These are phyloP conservation scores for Tolypocladium tropicale DNA, from an alignment of 2,329 filamentous ascomycete species.

Conservation along the genomic window DNA sequence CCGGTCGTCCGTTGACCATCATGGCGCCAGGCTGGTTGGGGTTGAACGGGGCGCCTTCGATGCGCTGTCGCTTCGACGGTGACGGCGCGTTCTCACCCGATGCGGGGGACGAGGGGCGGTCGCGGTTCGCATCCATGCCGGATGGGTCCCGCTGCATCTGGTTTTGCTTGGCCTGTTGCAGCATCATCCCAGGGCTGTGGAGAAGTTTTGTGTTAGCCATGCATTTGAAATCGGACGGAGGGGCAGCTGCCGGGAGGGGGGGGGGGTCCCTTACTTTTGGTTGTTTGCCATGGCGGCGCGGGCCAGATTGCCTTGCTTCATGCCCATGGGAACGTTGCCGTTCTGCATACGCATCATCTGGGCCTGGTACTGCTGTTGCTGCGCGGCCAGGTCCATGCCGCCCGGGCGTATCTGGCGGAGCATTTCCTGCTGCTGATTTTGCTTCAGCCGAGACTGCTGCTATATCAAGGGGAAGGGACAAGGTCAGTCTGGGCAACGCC, in stretches of 20 bases:
- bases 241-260: too few relatives aligned
- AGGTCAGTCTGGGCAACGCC: conserved; percentile 1
- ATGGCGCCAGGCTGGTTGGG: conserved; percentile 54
- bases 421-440: conserved; percentile 68
- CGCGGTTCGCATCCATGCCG: conserved; percentile 74
- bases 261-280: conserved; percentile 62
- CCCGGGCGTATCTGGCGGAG: conserved; percentile 57
- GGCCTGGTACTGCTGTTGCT: conserved; percentile 46
- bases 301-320: conserved; percentile 53
- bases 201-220: neutral
- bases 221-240: neutral
- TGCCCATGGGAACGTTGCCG: conserved; percentile 45
- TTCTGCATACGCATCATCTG: conserved; percentile 62
- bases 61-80: conserved; percentile 78
- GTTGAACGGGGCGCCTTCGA: conserved; percentile 63
- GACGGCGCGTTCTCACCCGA: conserved; percentile 83
- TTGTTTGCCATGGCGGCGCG: conserved; percentile 73
- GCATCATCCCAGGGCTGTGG: conserved; percentile 58
- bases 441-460: conserved; percentile 61
- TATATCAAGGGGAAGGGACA: conserved; percentile 16
- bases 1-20: conserved; percentile 64
- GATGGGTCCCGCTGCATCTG: conserved; percentile 85
- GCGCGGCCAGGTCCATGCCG: conserved; percentile 45
- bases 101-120: conserved; percentile 71
- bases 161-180: conserved; percentile 61